These are phyloP conservation scores for Kodamaea alishanica DNA, from an alignment of 1,139 yeast species.

Conservation along the genomic window DNA sequence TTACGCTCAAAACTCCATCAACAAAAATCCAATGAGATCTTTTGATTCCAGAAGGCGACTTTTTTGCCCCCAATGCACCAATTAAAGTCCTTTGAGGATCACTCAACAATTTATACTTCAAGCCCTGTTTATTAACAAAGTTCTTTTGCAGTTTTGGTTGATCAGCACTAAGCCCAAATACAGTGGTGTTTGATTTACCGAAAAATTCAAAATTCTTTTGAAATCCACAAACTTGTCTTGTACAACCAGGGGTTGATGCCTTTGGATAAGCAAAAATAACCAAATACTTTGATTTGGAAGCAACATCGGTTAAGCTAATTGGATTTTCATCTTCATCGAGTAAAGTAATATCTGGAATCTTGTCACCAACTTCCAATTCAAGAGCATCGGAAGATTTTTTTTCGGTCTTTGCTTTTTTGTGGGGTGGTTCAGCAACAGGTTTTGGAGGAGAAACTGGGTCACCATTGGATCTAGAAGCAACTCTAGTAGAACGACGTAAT, in stretches of 20 bases:
- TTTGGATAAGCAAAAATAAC: constrained; percentile 81
- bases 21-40: constrained; percentile 89
- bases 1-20: constrained; percentile 66
- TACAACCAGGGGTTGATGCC: constrained; percentile 95
- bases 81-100: constrained; percentile 74
- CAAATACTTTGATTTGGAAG: constrained; percentile 46
- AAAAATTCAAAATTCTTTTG: constrained; percentile 61
- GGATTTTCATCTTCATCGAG: constrained; percentile 65
- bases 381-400: constrained; percentile 7
- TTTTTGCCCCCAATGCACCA: constrained; percentile 77
- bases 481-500: constrained; percentile 54
- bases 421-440: constrained; percentile 10
- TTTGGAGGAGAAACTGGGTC: constrained; percentile 1
- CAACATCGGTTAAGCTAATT: constrained; percentile 48
- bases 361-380: constrained; percentile 61
- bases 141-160: constrained; percentile 68
- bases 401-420: constrained; percentile 21
- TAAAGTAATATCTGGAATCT: constrained; percentile 62
- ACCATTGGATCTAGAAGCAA: constrained; percentile 23
- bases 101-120: constrained; percentile 69
- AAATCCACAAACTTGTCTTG: constrained; percentile 88
- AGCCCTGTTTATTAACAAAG: constrained; percentile 67
- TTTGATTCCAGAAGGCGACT: constrained; percentile 69
- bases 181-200: constrained; percentile 45
- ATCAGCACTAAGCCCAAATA: constrained; percentile 74